phyloP scores from a whole-genome alignment of 1,139 yeast genomes.

The Hyphopichia burtonii region DNA sequence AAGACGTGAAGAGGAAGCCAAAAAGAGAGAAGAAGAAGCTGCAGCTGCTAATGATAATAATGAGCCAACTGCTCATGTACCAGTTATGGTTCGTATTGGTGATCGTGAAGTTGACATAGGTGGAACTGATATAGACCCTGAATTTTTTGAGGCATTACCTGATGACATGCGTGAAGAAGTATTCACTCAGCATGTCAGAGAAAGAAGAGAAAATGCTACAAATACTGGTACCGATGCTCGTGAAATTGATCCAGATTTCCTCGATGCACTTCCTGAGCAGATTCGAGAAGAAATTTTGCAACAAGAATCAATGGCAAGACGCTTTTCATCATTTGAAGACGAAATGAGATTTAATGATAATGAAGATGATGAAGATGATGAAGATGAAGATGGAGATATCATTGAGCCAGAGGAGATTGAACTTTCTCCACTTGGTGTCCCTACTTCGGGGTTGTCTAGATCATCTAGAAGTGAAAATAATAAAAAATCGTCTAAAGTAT shows the following conservation, averaged over 20 bases:
- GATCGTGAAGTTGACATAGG: constrained; percentile 82
- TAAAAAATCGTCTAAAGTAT: constrained; percentile 32
- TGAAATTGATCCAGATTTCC: constrained; percentile 79
- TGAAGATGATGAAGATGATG: constrained; percentile 22
- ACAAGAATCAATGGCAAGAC: constrained; percentile 57
- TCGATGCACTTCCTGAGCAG: constrained; percentile 76
- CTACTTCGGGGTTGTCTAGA: not conserved
- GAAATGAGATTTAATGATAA: constrained; percentile 17
- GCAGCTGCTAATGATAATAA: constrained; percentile 12
- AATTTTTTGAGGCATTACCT: constrained; percentile 85
- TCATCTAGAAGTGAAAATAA: not conserved
- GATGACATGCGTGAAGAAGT: constrained; percentile 94
- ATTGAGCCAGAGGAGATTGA: constrained; percentile 15
- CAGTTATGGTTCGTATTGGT: constrained; percentile 72
- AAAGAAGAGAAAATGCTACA: constrained; percentile 55
- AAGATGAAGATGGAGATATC: constrained; percentile 18
- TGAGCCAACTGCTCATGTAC: constrained; percentile 26
- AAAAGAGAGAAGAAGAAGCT: constrained; percentile 31
- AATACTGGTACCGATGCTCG: constrained; percentile 45
- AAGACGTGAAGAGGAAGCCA: constrained; percentile 36
- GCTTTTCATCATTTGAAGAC: constrained; percentile 29
- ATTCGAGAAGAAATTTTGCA: constrained; percentile 72
- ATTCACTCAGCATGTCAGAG: constrained; percentile 80
- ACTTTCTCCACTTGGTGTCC: not conserved
- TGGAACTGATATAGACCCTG: constrained; percentile 91